phyloP scores from a whole-genome alignment of 495 filamentous ascomycete species.

The Xylaria flabelliformis region DNA sequence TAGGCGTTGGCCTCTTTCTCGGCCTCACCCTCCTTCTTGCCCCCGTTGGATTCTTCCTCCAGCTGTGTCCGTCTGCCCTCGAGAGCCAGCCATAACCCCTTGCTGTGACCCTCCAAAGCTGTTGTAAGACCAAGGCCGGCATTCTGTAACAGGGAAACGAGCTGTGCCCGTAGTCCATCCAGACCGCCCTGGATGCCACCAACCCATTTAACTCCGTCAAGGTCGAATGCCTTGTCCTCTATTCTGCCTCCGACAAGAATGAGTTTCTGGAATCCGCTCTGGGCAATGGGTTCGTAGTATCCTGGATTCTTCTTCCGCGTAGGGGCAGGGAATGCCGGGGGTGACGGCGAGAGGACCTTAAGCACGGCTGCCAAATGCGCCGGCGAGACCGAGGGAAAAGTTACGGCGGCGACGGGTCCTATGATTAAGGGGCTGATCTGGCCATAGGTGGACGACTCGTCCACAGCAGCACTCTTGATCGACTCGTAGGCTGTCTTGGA shows the following conservation, averaged over 20 bases:
- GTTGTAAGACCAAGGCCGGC: constrained; percentile 75
- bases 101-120: constrained; percentile 75
- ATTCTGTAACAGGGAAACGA: constrained; percentile 77
- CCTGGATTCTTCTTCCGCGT: constrained; percentile 74
- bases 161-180: constrained; percentile 79
- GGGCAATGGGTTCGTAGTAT: constrained; percentile 77
- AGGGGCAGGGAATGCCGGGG: constrained; percentile 76
- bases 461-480: constrained; percentile 58
- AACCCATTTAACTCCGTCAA: constrained; percentile 80
- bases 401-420: constrained; percentile 79
- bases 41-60: constrained; percentile 71
- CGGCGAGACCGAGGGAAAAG: constrained; percentile 84
- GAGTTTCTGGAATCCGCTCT: constrained; percentile 84
- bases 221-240: constrained; percentile 81
- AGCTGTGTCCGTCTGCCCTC: constrained; percentile 78
- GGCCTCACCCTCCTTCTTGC: constrained; percentile 40
- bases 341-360: constrained; percentile 72
- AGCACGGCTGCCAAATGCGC: constrained; percentile 80
- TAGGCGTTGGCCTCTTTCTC: constrained; percentile 39
- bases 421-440: constrained; percentile 78
- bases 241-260: constrained; percentile 84
- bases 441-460: constrained; percentile 53
- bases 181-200: constrained; percentile 83
- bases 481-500: constrained; percentile 71
- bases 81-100: constrained; percentile 81